These are phyloP conservation scores for Fusarium annulatum DNA, from an alignment of 2,329 filamentous ascomycete genomes.

Conservation along the genomic window DNA sequence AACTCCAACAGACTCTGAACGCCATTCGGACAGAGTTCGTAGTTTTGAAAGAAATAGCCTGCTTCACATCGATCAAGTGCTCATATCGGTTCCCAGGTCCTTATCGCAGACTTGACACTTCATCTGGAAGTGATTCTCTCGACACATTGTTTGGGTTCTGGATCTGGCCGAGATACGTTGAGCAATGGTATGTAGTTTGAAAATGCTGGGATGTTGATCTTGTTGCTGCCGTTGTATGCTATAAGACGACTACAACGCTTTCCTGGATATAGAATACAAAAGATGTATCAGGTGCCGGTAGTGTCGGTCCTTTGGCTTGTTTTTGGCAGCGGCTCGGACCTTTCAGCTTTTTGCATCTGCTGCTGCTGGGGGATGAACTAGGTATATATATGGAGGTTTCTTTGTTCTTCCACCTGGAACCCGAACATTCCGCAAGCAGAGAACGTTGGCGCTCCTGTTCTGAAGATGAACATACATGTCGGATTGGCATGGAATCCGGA, in stretches of 20 bases:
- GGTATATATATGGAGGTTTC: not conserved
- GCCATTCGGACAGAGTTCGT: not conserved
- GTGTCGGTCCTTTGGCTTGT: not conserved
- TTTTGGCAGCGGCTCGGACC: not conserved
- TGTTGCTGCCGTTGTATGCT: not conserved
- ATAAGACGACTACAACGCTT: accelerated
- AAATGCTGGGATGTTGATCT: not conserved
- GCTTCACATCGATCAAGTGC: not conserved
- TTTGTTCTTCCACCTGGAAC: not conserved
- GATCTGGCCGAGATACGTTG: accelerated
- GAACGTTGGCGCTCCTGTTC: accelerated
- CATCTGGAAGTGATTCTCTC: not conserved
- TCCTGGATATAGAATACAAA: not conserved
- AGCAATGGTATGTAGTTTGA: accelerated
- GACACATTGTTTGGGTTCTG: not conserved
- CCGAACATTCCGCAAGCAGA: not conserved
- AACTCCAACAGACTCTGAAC: not conserved
- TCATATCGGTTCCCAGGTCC: not conserved
- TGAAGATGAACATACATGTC: not conserved
- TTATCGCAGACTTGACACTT: not conserved
- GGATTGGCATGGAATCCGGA: not conserved
- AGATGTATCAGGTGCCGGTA: too few relatives aligned
- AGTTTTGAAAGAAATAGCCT: not conserved
- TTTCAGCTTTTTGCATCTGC: not conserved
- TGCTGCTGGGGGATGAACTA: not conserved